phyloP scores from a whole-genome alignment of 1,139 yeast species.

The Protomyces gravidus region DNA sequence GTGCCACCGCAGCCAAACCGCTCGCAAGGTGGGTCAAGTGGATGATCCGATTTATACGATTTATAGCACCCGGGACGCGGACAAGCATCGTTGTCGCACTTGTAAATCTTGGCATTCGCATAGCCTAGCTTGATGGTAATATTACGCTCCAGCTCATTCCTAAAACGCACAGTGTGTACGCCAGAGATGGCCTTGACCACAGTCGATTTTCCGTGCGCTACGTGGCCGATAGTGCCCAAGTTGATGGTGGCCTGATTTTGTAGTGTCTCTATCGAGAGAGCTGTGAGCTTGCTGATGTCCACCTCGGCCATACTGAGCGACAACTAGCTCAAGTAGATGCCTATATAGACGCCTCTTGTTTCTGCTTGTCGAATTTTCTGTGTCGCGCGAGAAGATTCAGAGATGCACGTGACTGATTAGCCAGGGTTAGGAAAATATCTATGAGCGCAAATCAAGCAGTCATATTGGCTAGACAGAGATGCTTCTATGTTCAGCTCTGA shows the following conservation, averaged over 20 bases:
- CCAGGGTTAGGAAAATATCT: neutral
- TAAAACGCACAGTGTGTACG: conserved; percentile 94
- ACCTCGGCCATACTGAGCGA: conserved; percentile 13
- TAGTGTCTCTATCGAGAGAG: conserved; percentile 28
- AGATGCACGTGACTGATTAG: neutral
- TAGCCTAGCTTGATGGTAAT: conserved; percentile 97
- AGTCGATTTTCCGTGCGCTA: conserved; percentile 98
- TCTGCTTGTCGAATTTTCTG: neutral
- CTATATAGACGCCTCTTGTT: neutral
- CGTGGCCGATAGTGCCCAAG: conserved; percentile 99
- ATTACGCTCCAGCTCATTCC: conserved; percentile 72
- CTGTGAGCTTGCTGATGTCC: conserved; percentile 27
- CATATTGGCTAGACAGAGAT: too few species aligned
- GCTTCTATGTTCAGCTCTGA: too few species aligned
- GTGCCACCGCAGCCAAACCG: conserved; percentile 74
- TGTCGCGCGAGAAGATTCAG: neutral
- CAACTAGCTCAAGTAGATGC: neutral
- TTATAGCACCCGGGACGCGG: conserved; percentile 94
- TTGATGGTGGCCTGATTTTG: conserved; percentile 95
- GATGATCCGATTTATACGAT: conserved; percentile 91
- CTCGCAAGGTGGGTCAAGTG: conserved; percentile 86
- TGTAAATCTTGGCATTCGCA: conserved; percentile 96
- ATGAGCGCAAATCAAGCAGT: too few species aligned
- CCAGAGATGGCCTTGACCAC: conserved; percentile 99
- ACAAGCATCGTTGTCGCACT: conserved; percentile 78